Evolutionary conservation across 768 basidiomycete genomes (phyloP), one percentile per base, ranked within the genome.

Genomic region (Leucocoprinus leucothites): DNA sequence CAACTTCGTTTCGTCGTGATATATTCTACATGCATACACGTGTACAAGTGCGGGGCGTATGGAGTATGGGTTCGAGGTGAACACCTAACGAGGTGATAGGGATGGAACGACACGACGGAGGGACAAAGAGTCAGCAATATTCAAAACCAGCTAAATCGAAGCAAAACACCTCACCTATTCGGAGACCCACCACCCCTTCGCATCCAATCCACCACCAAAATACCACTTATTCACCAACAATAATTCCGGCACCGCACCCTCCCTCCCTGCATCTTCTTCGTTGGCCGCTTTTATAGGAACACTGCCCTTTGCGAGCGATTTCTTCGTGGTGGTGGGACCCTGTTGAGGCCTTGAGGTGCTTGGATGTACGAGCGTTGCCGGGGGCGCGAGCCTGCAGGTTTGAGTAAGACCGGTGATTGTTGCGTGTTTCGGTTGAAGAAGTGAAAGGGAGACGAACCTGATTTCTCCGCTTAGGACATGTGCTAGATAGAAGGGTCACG

Each of bases 201-300:
- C 81, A 61, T 85, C 82, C 18, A 70, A 68, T 0, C 81, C 81
- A 21, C 60, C 78, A 13, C 80, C 79, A 2, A 81, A 54, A 49
- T 83, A 80, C 81, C 81, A 83, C 51, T 81, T 82, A 58, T 75
- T 76, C 0, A 82, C 82, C 1, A n/a, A n/a, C n/a, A n/a, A n/a
- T n/a, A n/a, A n/a, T n/a, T n/a, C n/a, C n/a, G n/a, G n/a, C n/a
- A n/a, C 61, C 28, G 58, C 62, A 24, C 60, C 66, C 6, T 65
- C 69, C 11, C 66, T 68, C 1, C 64, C 69, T 0, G 70, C 67
- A 16, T 71, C 69, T 1, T n/a, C n/a, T n/a, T 71, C 74, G 1
- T 65, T 70, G 2, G 66, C 71, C 19, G 62, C 71, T 9, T 62
- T 65, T 24, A 58, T 65, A 19, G 65, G 67, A 11, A 55, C 61